These are phyloP conservation scores for Sequoiadendron giganteum DNA, from an alignment of 75 land plant species.

Conservation along the genomic window DNA sequence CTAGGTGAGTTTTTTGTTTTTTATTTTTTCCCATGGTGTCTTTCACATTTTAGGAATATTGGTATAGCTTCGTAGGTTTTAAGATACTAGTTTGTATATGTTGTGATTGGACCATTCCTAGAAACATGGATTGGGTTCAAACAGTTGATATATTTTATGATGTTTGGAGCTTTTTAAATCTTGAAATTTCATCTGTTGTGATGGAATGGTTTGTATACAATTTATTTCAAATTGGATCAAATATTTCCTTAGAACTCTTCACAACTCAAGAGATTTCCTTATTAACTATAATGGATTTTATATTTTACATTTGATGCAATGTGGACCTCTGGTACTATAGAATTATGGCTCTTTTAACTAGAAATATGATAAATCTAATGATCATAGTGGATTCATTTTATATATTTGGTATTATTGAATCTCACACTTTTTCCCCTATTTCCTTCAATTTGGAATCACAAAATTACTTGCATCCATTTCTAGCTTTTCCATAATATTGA, in stretches of 20 bases:
- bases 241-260: neutral
- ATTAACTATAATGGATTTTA: neutral
- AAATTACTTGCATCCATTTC: neutral
- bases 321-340: slow-evolving; percentile 40
- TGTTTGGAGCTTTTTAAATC: slow-evolving; percentile 20
- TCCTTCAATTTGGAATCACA: neutral
- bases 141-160: slow-evolving; percentile 9
- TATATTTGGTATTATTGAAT: neutral
- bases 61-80: too few relatives aligned
- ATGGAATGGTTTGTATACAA: slow-evolving; percentile 29
- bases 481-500: neutral
- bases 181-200: slow-evolving; percentile 19
- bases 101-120: slow-evolving; percentile 19
- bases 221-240: neutral
- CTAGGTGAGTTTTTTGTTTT: too few relatives aligned
- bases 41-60: too few relatives aligned
- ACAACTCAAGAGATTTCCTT: neutral
- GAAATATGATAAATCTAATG: neutral
- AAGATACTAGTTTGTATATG: slow-evolving; percentile 8
- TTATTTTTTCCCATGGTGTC: too few relatives aligned
- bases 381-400: neutral
- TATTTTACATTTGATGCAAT: slow-evolving; percentile 10
- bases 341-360: neutral
- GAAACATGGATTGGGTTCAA: slow-evolving; percentile 27
- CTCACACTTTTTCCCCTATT: neutral